These are phyloP conservation scores for Eucalyptus virginea DNA, from an alignment of 345 rosid species.

Conservation along the genomic window DNA sequence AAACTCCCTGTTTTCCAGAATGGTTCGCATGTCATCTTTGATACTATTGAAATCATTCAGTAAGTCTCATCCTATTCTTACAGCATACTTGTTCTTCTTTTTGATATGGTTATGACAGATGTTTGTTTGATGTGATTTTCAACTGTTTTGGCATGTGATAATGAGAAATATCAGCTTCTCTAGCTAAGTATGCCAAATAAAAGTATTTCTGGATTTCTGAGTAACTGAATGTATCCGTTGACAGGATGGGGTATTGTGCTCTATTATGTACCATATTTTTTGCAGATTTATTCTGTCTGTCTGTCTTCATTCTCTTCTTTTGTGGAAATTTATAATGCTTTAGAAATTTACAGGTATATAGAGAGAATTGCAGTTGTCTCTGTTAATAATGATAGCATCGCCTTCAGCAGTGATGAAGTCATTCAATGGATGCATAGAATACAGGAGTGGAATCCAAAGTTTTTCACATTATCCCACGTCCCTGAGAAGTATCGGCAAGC, in stretches of 20 bases:
- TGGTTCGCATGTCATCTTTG: conserved; percentile 56
- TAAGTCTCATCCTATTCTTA: conserved; percentile 20
- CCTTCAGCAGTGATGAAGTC: conserved; percentile 32
- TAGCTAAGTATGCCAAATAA: not conserved
- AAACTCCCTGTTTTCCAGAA: conserved; percentile 82
- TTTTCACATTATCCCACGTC: conserved; percentile 56
- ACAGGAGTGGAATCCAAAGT: conserved; percentile 65
- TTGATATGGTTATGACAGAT: not conserved
- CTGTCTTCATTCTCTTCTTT: not conserved
- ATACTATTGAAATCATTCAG: conserved; percentile 76
- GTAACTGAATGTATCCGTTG: not conserved
- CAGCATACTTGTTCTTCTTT: not conserved
- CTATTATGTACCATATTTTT: not conserved
- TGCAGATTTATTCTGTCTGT: not conserved
- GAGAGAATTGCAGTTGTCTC: conserved; percentile 72
- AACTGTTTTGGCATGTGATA: not conserved
- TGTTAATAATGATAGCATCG: conserved; percentile 18
- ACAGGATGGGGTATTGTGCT: not conserved
- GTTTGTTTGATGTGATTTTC: not conserved
- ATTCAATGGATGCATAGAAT: conserved; percentile 71
- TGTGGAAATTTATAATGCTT: not conserved
- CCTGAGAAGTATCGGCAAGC: conserved; percentile 41
- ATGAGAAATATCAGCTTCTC: not conserved
- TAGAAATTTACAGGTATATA: conserved; percentile 39
- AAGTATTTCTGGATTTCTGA: not conserved